A percentile compares a stretch with the other conserved stretches of the same genome.
Evolutionary conservation across 2,329 filamentous ascomycete species (phyloP).

Genomic region (Trichoderma koningiopsis): DNA sequence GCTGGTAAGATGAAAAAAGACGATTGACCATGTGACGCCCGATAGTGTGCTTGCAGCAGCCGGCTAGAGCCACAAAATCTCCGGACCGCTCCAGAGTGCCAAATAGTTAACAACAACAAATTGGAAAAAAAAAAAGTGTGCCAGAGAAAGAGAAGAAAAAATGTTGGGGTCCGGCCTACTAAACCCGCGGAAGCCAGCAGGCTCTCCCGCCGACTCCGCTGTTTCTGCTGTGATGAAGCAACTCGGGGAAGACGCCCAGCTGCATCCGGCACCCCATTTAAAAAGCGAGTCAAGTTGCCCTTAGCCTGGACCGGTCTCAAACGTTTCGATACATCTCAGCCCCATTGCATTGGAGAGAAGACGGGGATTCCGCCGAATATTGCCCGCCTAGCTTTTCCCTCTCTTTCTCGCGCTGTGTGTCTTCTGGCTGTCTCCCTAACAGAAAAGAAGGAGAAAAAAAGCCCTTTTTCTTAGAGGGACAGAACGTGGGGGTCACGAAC

Average conservation of each 20-base stretch:
- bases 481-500: conserved; percentile 12
- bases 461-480: background rate
- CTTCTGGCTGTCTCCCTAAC: background rate
- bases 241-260: conserved; percentile 10
- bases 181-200: conserved; percentile 11
- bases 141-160: background rate
- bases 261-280: conserved; percentile 16
- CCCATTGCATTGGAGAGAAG: conserved; percentile 3
- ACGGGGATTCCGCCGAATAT: conserved; percentile 4
- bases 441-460: background rate
- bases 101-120: background rate
- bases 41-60: background rate
- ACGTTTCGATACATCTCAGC: conserved; percentile 20
- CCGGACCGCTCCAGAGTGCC: background rate
- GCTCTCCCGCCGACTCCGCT: conserved; percentile 4
- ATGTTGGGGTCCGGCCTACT: conserved; percentile 1
- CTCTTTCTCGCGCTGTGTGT: background rate
- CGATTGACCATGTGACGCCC: conserved; percentile 15
- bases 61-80: background rate
- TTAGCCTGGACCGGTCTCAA: background rate
- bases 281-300: conserved; percentile 8
- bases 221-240: conserved; percentile 14
- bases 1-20: background rate
- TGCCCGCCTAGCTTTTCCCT: conserved; percentile 1
- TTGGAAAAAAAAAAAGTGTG: background rate